Evolutionary conservation across 306 rosid genomes (phyloP).

Genomic region (Echinosophora koreensis): DNA sequence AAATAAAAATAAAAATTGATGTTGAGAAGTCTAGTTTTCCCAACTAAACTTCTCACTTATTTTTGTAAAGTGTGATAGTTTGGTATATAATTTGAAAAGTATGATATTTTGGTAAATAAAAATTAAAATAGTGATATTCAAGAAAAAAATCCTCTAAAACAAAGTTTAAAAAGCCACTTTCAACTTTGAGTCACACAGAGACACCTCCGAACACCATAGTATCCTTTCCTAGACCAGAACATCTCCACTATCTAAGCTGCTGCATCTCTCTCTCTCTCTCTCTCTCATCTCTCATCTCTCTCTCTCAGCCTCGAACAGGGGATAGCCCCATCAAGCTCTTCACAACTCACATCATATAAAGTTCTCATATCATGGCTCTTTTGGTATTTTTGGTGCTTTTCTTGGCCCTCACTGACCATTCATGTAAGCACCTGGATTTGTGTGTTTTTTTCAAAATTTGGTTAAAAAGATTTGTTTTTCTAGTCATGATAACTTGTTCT

Average conservation of each 20-base stretch:
- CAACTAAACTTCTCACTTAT: too few relatives aligned
- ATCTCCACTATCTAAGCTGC: constrained; percentile 2
- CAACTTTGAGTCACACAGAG: neutral
- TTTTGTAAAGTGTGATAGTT: too few relatives aligned
- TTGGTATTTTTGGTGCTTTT: constrained; percentile 62
- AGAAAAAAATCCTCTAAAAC: too few relatives aligned
- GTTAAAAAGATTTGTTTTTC: neutral
- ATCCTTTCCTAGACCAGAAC: constrained; percentile 37
- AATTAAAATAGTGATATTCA: too few relatives aligned
- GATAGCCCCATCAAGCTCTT: constrained; percentile 21
- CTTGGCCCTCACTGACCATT: constrained; percentile 62
- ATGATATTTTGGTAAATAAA: too few relatives aligned
- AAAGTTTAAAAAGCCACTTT: too few relatives aligned
- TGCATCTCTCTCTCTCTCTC: neutral
- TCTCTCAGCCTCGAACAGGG: neutral
- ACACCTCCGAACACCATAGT: neutral
- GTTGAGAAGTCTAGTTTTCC: too few relatives aligned
- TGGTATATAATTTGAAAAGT: too few relatives aligned
- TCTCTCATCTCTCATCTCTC: neutral
- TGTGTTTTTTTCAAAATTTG: constrained; percentile 1
- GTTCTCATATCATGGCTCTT: constrained; percentile 57
- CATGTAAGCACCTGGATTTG: constrained; percentile 67
- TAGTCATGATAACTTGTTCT: neutral
- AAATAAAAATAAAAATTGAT: too few relatives aligned
- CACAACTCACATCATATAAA: constrained; percentile 14